Conservation (phyloP, 2,329 filamentous ascomycete species). For the Blumeriella jaapii region DNA sequence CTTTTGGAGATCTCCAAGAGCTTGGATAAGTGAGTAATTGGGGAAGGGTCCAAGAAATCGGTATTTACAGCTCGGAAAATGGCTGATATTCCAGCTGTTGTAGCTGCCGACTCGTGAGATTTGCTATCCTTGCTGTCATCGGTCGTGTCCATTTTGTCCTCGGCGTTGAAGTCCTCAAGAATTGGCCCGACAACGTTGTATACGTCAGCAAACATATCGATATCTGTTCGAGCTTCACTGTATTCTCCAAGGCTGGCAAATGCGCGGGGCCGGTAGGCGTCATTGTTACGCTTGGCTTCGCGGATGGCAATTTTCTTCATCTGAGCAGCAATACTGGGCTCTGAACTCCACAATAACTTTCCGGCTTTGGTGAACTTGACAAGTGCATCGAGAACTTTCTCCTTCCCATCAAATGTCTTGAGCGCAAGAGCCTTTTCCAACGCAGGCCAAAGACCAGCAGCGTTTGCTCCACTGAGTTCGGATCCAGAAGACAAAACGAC, state of each 20-base stretch:
- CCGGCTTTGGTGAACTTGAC: slow-evolving; percentile 63
- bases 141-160: slow-evolving; percentile 52
- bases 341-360: slow-evolving; percentile 43
- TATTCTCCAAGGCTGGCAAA: slow-evolving; percentile 63
- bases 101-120: slow-evolving; percentile 21
- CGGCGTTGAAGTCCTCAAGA: slow-evolving; percentile 45
- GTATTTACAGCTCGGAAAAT: slow-evolving; percentile 26
- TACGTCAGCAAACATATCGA: slow-evolving; percentile 60
- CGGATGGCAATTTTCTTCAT: slow-evolving; percentile 73
- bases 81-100: slow-evolving; percentile 24
- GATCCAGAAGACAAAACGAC: slow-evolving; percentile 55
- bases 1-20: slow-evolving; percentile 19
- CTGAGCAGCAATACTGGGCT: slow-evolving; percentile 43
- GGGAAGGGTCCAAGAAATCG: slow-evolving; percentile 16
- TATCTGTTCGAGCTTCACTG: slow-evolving; percentile 52
- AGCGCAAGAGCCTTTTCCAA: slow-evolving; percentile 72
- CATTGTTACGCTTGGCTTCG: slow-evolving; percentile 87
- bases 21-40: slow-evolving; percentile 19
- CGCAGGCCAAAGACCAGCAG: slow-evolving; percentile 65
- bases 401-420: slow-evolving; percentile 90
- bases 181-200: slow-evolving; percentile 50
- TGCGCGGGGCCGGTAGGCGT: slow-evolving; percentile 67
- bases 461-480: slow-evolving; percentile 47
- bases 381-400: slow-evolving; percentile 69
- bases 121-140: slow-evolving; percentile 21